Evolutionary conservation across 2,329 filamentous ascomycete species (phyloP), one percentile per base, ranked within the genome.

Genomic region (Alternaria sp.): DNA sequence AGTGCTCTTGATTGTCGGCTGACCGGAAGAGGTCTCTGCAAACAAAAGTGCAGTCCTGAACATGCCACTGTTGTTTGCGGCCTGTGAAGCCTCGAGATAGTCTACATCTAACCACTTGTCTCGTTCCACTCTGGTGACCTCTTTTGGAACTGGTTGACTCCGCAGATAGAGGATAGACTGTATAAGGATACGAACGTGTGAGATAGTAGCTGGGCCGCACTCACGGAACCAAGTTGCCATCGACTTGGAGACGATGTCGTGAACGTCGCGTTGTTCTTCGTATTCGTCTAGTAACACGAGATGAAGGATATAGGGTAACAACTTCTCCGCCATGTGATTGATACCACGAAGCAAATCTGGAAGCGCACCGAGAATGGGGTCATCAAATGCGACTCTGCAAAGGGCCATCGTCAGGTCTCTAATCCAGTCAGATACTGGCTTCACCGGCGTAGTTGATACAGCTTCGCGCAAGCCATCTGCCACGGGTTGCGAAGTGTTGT

Each of bases 161-260:
- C 93, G 88, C n/a, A 99, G 85, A 74, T 98, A 99, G 3, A 99
- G 81, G 30, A 99, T 83, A 4, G 90, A 87, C 64, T 92, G 90
- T 40, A 98, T 85, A 1, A 97, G 81, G 36, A 95, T 85, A 62
- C 88, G 89, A 52, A 91, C 81, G 69, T 92, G 92, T 6, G 88
- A 84, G 58, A 85, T 85, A 81, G 86, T 57, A 68, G 57, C 68
- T 1, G 76, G 64, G 12, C 82, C 78, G 61, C 80, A 78, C 63
- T 81, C 78, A 3, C 80, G 79, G 36, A 98, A 86, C 84, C 90
- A 92, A 10, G 81, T 79, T 36, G 84, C 87, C 59, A 92, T 84
- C 2, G 89, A 84, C 10, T 82, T 81, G 0, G 94, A 97, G 1
- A 97, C 63, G 3, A 61, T 64, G 7, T 67, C 55, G 12, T 89